Conservation (phyloP, 305 asterid genomes). For the Fraxinus angustifolia region DNA sequence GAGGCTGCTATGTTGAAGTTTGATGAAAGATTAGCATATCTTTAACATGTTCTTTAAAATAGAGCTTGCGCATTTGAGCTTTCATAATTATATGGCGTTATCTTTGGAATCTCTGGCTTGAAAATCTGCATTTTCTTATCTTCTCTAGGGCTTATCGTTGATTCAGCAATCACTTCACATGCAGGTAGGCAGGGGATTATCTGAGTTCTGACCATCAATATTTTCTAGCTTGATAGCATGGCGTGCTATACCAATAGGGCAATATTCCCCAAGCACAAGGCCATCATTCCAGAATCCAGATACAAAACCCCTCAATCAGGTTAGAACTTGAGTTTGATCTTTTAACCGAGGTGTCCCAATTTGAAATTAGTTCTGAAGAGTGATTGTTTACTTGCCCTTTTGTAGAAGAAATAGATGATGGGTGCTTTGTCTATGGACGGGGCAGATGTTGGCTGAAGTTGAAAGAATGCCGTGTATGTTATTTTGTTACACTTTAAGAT, state of each 20-base stretch:
- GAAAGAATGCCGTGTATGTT: background rate
- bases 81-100: background rate
- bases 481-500: background rate
- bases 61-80: background rate
- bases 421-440: conserved; percentile 73
- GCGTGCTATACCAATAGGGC: conserved; percentile 85
- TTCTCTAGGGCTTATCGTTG: background rate
- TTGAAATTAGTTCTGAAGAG: conserved; percentile 14
- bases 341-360: background rate
- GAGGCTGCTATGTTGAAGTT: background rate
- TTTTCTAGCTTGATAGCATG: conserved; percentile 69
- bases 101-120: background rate
- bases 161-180: background rate
- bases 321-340: conserved; percentile 21
- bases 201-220: conserved; percentile 43
- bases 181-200: conserved; percentile 45
- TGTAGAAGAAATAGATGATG: conserved; percentile 18
- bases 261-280: conserved; percentile 38
- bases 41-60: background rate
- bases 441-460: conserved; percentile 11
- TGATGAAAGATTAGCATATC: background rate
- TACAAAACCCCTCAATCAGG: conserved; percentile 89
- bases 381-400: conserved; percentile 12
- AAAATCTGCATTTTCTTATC: background rate
- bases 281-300: conserved; percentile 44